Evolutionary conservation across 805 yeast species (phyloP), one percentile per base, ranked within the genome.

Genomic region (Starmerella asiatica): DNA sequence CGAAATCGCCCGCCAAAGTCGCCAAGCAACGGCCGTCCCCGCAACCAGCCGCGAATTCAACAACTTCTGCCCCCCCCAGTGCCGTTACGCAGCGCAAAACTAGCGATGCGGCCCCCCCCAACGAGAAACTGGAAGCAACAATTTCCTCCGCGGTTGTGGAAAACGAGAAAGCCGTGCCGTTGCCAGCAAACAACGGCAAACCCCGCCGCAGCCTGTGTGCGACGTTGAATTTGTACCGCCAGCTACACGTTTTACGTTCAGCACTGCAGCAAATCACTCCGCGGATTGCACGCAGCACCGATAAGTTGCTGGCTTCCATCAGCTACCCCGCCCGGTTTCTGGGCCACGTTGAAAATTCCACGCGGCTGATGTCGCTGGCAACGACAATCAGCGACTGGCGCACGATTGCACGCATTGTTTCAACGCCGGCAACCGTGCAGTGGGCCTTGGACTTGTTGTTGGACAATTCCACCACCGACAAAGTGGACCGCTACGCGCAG

Each of bases 391-490:
- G 49, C 21, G 56, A 50, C 34, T 51, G 46, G 21, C 56, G 68
- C 19, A 63, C 56, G 29, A 59, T 62, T 41, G 48, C 52, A 39
- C 59, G 68, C 7, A 49, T 64, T 24, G 57, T 62, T 56, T 57
- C 58, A 11, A 48, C 65, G 11, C 46, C 64, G 18, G 57, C 57
- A 12, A 48, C 61, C 20, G 35, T 61, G 3, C 52, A 55, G 31
- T 63, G 65, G 66, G 60, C 60, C 1, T 45, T 57, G 21, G 58
- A 53, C 29, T 48, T 56, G 23, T 39, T 58, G 32, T 28, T 50
- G 15, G 50, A 55, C 29, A 46, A 49, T 40, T 54, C 59, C 18
- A 55, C 56, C 26, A 45, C 48, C 21, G 63, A 62, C 42, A 28
- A 27, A 24, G 38, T 58, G 12, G 48, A 58, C 30, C 43, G 56